These are phyloP conservation scores for Dictyophora rubrovolvata DNA, from an alignment of 768 basidiomycete genomes.

Conservation along the genomic window DNA sequence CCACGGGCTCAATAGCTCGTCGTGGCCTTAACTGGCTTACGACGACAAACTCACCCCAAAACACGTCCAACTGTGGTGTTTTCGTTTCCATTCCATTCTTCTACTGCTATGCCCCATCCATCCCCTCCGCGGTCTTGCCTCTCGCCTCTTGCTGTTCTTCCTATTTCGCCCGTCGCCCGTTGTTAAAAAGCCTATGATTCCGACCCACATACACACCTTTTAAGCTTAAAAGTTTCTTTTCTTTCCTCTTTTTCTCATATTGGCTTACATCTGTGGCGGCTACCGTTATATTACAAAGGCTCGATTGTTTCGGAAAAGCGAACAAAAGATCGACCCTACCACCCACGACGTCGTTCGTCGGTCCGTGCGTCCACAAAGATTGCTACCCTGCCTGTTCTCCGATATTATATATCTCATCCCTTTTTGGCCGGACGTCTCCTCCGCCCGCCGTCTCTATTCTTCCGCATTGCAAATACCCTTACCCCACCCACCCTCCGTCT, in stretches of 20 bases:
- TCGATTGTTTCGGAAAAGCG: constrained; percentile 2
- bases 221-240: neutral
- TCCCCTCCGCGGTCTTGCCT: neutral
- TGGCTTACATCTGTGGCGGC: constrained; percentile 25
- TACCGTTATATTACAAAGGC: neutral
- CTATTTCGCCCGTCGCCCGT: neutral
- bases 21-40: neutral
- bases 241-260: neutral
- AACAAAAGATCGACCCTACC: neutral
- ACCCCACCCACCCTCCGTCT: neutral
- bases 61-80: no score
- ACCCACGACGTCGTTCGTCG: neutral
- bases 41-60: neutral
- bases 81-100: neutral
- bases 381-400: no score
- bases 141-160: neutral
- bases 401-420: neutral
- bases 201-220: neutral
- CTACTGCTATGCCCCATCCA: neutral
- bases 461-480: neutral
- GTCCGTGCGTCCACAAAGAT: no score
- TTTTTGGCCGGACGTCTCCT: neutral
- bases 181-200: neutral
- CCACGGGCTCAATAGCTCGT: neutral
- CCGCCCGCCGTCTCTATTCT: neutral